These are phyloP conservation scores for Colletotrichum abscissum DNA, from an alignment of 2,329 filamentous ascomycete species.

Conservation along the genomic window DNA sequence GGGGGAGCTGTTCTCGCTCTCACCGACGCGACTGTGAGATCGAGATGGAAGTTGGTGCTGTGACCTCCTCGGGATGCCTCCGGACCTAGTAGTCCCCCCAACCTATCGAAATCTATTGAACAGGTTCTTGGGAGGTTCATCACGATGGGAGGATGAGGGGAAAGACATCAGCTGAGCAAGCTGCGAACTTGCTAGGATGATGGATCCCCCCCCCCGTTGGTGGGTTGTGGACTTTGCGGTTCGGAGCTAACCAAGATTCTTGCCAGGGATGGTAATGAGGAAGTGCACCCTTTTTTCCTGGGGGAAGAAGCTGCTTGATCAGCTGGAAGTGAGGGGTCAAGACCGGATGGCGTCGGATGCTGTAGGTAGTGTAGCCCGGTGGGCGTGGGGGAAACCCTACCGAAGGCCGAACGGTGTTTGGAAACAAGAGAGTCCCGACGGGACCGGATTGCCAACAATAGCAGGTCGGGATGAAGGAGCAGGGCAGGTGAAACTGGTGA, in stretches of 20 bases:
- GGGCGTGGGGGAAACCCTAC: background rate
- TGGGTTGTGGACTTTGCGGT: background rate
- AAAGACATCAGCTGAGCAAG: conserved; percentile 6
- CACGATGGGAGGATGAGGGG: background rate
- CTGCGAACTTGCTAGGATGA: background rate
- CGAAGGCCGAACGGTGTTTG: background rate
- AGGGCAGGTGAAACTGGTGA: background rate
- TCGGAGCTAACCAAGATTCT: background rate
- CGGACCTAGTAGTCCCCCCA: background rate
- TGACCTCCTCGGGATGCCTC: background rate
- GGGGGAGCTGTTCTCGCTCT: background rate
- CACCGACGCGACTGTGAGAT: background rate
- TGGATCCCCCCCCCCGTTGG: background rate
- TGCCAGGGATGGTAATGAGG: background rate
- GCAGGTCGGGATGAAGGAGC: background rate
- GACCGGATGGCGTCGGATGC: background rate
- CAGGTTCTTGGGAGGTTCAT: background rate
- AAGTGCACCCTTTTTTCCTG: background rate
- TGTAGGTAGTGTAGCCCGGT: too few relatives aligned
- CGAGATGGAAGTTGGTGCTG: conserved; percentile 21
- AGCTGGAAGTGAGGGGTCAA: background rate
- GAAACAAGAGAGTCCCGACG: background rate
- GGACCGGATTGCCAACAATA: background rate
- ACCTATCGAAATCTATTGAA: conserved; percentile 7
- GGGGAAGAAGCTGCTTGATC: background rate